Base-by-base conservation (phyloP, 257 asterid genomes). In the Perilla frutescens region DNA sequence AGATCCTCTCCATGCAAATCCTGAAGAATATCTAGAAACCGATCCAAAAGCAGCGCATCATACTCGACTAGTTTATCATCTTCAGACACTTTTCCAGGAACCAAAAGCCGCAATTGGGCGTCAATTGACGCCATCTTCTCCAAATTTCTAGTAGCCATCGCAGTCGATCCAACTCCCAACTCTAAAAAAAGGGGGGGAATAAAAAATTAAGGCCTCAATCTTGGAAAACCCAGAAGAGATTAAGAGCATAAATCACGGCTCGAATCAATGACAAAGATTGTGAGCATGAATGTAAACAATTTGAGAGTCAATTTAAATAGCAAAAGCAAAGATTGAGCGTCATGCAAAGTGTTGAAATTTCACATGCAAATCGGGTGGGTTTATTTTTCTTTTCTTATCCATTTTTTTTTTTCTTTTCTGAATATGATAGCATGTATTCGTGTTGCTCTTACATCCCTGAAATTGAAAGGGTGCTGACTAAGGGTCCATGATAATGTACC, bases 1-100 rank as follows among this genome's bases (percentile, higher is more conserved):
- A 86, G 85, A 75, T 86, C 91, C 80, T 84, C 87, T 37, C 91
- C 91, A 73, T 86, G 91, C 85, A 86, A 78, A 76, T 84, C 91
- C 86, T 86, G 87, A 66, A 86, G 84, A 74, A 86, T 86, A 50
- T 86, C 91, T 43, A 86, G 89, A 80, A 86, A 86, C 7, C 91
- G 91, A 86, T 86, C 91, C 86, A 86, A 77, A 71, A 86, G 87
- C 87, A 86, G 71, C 8, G 91, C 91, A 48, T 86, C 91, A 62
- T 86, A 86, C 81, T 86, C 91, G 56, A 86, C 78, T 12, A 86
- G 87, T 63, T 86, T 86, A 57, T 86, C 91, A 80, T 86, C 91
- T 64, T 86, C 91, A 8, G 89, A 86, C 10, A 86, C 85, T 78
- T 82, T 86, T 1, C 83, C 84, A 62, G 91, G 91, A 43, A 77